These are phyloP conservation scores for Diaporthe citrichinensis DNA, from an alignment of 2,329 filamentous ascomycete species.

Conservation along the genomic window DNA sequence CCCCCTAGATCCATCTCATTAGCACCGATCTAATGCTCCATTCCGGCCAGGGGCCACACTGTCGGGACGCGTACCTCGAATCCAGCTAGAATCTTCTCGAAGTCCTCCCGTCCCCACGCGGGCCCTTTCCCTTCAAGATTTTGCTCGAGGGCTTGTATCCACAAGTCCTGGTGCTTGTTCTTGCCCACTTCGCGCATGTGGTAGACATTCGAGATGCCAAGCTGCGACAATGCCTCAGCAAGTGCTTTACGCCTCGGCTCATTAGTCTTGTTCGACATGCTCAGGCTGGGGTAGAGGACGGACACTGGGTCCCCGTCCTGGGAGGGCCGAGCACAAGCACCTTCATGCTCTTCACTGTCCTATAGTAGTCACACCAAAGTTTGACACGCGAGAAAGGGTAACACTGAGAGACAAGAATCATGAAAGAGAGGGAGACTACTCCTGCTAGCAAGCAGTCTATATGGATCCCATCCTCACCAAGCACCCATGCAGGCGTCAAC, in stretches of 20 bases:
- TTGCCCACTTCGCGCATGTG: conserved; percentile 52
- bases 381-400: not conserved
- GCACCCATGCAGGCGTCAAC: not conserved
- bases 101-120: conserved; percentile 47
- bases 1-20: conserved; percentile 37
- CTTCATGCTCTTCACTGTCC: conserved; percentile 45
- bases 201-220: conserved; percentile 52
- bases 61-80: conserved; percentile 45
- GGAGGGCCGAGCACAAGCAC: conserved; percentile 53
- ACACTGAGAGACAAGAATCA: not conserved
- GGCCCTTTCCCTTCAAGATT: conserved; percentile 48
- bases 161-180: conserved; percentile 51
- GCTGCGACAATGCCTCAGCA: conserved; percentile 48
- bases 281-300: conserved; percentile 19
- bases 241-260: conserved; percentile 43
- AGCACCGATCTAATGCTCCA: not conserved
- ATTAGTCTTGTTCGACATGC: conserved; percentile 19
- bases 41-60: not conserved
- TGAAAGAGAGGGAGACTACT: not conserved
- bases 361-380: not conserved
- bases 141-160: conserved; percentile 52
- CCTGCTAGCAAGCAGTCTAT: not conserved
- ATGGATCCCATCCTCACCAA: not conserved
- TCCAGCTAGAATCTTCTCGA: conserved; percentile 52
- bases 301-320: conserved; percentile 52